phyloP scores from a whole-genome alignment of 352 stramenopile species.

The Phytophthora kernoviae region DNA sequence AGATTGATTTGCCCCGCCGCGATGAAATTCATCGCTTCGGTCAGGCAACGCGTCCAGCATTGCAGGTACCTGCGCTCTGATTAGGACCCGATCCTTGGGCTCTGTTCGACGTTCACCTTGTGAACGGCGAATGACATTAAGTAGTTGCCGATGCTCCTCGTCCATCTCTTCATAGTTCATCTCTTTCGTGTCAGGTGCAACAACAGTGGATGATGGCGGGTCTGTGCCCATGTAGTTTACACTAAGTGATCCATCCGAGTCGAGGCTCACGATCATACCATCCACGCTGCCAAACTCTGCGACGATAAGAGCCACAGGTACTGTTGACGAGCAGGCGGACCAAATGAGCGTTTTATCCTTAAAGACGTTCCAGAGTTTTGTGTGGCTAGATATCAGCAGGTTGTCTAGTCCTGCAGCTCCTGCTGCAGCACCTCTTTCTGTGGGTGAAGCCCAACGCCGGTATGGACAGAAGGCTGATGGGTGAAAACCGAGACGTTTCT shows the following conservation, averaged over 20 bases:
- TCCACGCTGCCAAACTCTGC: constrained; percentile 71
- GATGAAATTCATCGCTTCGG: constrained; percentile 47
- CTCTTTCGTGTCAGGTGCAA: constrained; percentile 73
- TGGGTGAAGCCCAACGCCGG: constrained; percentile 26
- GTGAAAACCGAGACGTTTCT: constrained; percentile 81
- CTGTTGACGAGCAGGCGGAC: constrained; percentile 59
- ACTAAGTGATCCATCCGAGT: constrained; percentile 69
- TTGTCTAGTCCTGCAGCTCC: constrained; percentile 54
- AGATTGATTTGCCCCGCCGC: constrained; percentile 15
- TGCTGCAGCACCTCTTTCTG: constrained; percentile 13
- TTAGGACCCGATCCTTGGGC: constrained; percentile 74
- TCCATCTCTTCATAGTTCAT: constrained; percentile 93
- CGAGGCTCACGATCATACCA: constrained; percentile 85
- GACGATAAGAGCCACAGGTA: constrained; percentile 73
- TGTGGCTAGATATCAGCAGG: constrained; percentile 74
- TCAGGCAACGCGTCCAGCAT: constrained; percentile 65
- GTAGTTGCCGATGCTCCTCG: constrained; percentile 85
- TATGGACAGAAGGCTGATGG: constrained; percentile 70
- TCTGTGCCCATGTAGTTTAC: constrained; percentile 92
- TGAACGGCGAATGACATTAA: constrained; percentile 86
- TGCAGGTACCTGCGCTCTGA: constrained; percentile 73
- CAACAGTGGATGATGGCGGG: constrained; percentile 76
- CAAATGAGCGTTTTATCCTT: constrained; percentile 82
- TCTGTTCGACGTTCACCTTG: constrained; percentile 70
- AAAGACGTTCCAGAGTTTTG: constrained; percentile 80